A percentile compares a stretch with the other conserved stretches of the same genome.
Conservation (phyloP, 1,284 basidiomycete species). For the Neolentinus lepideus region DNA sequence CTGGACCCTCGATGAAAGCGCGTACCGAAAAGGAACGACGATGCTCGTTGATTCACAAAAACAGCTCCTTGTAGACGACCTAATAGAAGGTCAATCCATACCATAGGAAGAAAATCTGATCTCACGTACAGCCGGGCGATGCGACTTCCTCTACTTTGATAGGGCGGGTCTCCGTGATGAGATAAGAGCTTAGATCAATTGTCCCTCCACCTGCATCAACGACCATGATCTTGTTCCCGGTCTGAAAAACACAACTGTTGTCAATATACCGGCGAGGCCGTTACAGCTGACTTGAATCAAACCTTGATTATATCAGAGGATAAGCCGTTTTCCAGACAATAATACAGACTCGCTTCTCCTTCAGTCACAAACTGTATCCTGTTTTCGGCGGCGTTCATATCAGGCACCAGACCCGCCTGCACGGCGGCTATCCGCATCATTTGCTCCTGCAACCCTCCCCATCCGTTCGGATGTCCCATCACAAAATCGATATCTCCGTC, state of each 20-base stretch:
- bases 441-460: slow-evolving; percentile 34
- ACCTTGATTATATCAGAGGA: slow-evolving; percentile 24
- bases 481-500: slow-evolving; percentile 25
- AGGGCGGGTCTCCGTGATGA: slow-evolving; percentile 15
- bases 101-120: background rate
- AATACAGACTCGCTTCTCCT: slow-evolving; percentile 43
- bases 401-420: slow-evolving; percentile 22
- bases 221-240: slow-evolving; percentile 38
- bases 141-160: slow-evolving; percentile 30
- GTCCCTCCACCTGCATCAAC: slow-evolving; percentile 56
- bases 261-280: background rate
- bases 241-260: slow-evolving; percentile 15
- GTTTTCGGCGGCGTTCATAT: slow-evolving; percentile 18
- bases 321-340: slow-evolving; percentile 32
- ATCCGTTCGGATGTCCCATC: slow-evolving; percentile 37
- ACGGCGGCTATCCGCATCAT: slow-evolving; percentile 31
- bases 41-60: background rate
- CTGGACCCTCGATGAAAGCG: background rate
- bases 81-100: background rate
- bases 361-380: slow-evolving; percentile 40
- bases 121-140: slow-evolving; percentile 30
- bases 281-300: background rate
- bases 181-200: slow-evolving; percentile 46
- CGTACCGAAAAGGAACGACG: background rate
- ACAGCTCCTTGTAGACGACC: slow-evolving; percentile 1